Conservation (phyloP, 106 monocot genomes). For the Allium sativum region DNA sequence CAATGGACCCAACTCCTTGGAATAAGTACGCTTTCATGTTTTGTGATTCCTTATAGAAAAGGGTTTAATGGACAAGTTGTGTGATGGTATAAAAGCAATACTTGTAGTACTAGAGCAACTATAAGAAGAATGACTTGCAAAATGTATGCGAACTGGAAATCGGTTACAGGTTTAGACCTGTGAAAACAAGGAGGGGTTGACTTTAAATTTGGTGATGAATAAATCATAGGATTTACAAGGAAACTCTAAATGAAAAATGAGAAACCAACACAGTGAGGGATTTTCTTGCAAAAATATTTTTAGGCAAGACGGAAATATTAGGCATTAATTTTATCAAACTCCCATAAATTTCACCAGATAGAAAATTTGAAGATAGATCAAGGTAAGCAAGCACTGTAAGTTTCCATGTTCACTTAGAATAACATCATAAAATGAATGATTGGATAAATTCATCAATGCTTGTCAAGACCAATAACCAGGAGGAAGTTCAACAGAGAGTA, state of each 20-base stretch:
- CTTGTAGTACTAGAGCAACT: slow-evolving; percentile 13
- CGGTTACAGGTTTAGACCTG: background rate
- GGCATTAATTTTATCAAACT: slow-evolving; percentile 18
- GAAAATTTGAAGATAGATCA: slow-evolving; percentile 36
- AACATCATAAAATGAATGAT: slow-evolving; percentile 27
- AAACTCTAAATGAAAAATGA: slow-evolving; percentile 12
- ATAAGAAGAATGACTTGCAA: slow-evolving; percentile 10
- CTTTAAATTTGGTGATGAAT: slow-evolving; percentile 4
- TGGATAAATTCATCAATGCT: slow-evolving; percentile 35
- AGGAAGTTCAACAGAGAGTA: slow-evolving; percentile 22
- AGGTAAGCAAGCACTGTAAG: slow-evolving; percentile 45
- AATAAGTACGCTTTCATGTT: slow-evolving; percentile 37
- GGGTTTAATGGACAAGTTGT: slow-evolving; percentile 1
- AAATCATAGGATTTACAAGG: slow-evolving; percentile 30
- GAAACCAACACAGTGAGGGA: slow-evolving; percentile 23
- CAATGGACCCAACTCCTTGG: slow-evolving; percentile 24
- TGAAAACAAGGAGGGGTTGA: slow-evolving; percentile 5
- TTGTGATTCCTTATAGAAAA: background rate
- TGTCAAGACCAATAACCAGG: slow-evolving; percentile 27
- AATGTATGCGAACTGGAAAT: background rate
- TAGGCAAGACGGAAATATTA: slow-evolving; percentile 26
- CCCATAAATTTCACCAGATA: slow-evolving; percentile 33
- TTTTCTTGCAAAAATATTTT: slow-evolving; percentile 32
- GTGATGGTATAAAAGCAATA: slow-evolving; percentile 10
- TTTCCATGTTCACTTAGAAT: slow-evolving; percentile 16